Conservation (phyloP, 345 rosid genomes). For the Anacardium occidentale region DNA sequence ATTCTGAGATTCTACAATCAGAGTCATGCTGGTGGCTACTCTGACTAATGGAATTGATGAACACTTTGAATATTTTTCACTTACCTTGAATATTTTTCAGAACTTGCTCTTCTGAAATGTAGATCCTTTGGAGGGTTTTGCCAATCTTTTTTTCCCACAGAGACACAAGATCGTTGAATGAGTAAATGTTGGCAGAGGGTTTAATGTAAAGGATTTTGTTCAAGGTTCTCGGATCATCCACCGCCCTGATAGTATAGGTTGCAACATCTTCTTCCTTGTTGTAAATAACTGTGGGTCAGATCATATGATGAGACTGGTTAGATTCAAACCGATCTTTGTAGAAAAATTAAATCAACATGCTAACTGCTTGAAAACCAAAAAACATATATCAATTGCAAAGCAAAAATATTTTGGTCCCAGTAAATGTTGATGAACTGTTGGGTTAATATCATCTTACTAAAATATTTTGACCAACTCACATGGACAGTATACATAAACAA, state of each 20-base stretch:
- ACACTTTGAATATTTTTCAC: neutral
- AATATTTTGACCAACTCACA: neutral
- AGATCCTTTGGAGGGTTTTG: constrained; percentile 42
- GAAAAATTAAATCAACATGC: neutral
- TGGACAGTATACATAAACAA: neutral
- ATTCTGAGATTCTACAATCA: constrained; percentile 23
- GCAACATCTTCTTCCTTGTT: constrained; percentile 54
- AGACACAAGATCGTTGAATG: constrained; percentile 55
- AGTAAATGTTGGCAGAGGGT: constrained; percentile 49
- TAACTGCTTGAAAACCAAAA: neutral
- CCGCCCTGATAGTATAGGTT: constrained; percentile 46
- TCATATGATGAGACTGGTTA: neutral
- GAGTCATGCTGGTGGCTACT: neutral
- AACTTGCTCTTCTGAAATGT: constrained; percentile 52
- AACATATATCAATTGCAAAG: neutral
- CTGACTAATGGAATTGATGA: neutral
- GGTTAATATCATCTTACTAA: neutral
- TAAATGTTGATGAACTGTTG: too few species aligned
- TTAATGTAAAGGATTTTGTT: constrained; percentile 51
- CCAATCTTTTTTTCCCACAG: constrained; percentile 66
- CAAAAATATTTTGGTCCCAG: too few species aligned
- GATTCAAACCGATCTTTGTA: neutral
- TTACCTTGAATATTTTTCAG: constrained; percentile 49
- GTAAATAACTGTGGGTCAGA: constrained; percentile 36
- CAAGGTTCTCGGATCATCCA: constrained; percentile 56